Evolutionary conservation across 1,284 basidiomycete species (phyloP), one percentile per base, ranked within the genome.

Genomic region (Cutaneotrichosporon sp.): DNA sequence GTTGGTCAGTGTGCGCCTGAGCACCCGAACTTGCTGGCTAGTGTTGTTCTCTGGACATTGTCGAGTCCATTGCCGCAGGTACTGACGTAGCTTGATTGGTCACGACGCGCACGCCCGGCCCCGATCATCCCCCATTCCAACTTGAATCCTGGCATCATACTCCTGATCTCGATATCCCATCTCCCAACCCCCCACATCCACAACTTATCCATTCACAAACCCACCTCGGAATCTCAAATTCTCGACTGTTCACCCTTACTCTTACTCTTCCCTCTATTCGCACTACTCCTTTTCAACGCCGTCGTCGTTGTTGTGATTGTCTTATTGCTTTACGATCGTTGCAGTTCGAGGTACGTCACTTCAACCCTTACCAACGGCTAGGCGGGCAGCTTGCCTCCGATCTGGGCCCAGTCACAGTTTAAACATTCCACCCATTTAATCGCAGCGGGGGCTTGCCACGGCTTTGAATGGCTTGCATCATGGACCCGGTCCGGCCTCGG

Each of bases 21-120:
- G 38, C 38, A 40, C 3, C 26, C 26, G 26, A 26, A 26, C 26
- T 26, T 3, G 34, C 34, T 46, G 42, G 22, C 26, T 11, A 13
- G 22, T 26, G 22, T 50, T 50, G 22, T 26, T 26, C n/a, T 21
- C 16, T 16, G 26, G 26, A 26, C 26, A 26, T 26, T 26, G 26
- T 26, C 42, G 13, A 21, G 42, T 50, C 34, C 34, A 18, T 55
- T 55, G n/a, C 51, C 51, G 18, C 51, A 34, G 31, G 31, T 38
- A 34, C 53, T 56, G 53, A 56, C 53, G 53, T 56, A 14, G 55
- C 38, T 40, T 56, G 55, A 56, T 56, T 56, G 36, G 55, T 56
- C 55, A 56, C 55, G 1, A 14, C 52, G 49, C 49, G 3, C 49
- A 50, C 11, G 9, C 51, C 38, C 55, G 55, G 55, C 55, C 55